Evolutionary conservation across 2,329 filamentous ascomycete species (phyloP), one percentile per base, ranked within the genome.

Genomic region (Capronia epimyces): DNA sequence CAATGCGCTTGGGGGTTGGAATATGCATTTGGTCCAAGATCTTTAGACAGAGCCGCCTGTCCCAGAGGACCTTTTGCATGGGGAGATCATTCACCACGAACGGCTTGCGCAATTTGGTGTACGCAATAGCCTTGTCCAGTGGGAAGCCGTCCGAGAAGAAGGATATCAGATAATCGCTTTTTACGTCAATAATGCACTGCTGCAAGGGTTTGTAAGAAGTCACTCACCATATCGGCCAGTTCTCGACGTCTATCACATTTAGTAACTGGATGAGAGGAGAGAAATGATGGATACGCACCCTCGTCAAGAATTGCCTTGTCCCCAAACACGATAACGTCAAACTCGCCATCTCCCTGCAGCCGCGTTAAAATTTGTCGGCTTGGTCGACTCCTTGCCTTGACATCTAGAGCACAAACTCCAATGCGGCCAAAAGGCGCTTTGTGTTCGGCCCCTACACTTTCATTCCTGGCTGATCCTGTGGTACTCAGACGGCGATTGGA

Each of bases 91-190:
- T 98, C 65, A 98, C 90, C 66, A 91, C 96, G 62, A 96, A 97
- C 0, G 93, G 93, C 65, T 95, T 95, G 49, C 93, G 83, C 9
- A 95, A 80, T 64, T 89, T 89, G 55, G 89, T 88, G 68, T 98
- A 98, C 27, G 89, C 88, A 62, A 98, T 95, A 3, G 94, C 93
- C 67, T 98, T 98, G 60, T 97, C 90, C 41, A 98, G 73, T 0
- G 93, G 93, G 61, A 98, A 98, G 0, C 93, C 93, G 67, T 96
- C 91, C 0, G 91, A 97, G 70, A 97, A 98, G 72, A 98, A 98
- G 2, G 90, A 95, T 64, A 98, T 95, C 49, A 98, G 73, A 64
- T 95, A 98, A 71, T 98, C 93, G 69, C 58, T 58, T 24, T 21
- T 16, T 22, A 29, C 39, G 29, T 37, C 18, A 37, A 20, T 37